These are phyloP conservation scores for Pythium insidiosum DNA, from an alignment of 352 stramenopile species.

Conservation along the genomic window DNA sequence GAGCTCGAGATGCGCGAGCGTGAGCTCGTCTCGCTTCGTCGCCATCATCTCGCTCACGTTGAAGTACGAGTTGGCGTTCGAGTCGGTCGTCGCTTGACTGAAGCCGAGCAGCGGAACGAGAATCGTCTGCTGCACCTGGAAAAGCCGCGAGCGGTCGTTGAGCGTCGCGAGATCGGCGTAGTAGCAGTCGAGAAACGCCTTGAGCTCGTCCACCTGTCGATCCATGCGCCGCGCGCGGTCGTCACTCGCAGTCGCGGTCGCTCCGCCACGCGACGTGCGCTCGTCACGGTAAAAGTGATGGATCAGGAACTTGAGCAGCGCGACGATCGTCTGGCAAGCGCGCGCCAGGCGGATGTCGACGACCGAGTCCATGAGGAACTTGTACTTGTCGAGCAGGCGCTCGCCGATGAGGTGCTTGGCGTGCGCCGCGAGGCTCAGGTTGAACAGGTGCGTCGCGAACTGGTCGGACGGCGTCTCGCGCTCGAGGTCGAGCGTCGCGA, in stretches of 20 bases:
- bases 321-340: conserved; percentile 41
- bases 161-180: conserved; percentile 15
- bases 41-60: conserved; percentile 4
- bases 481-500: conserved; percentile 6
- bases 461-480: conserved; percentile 6
- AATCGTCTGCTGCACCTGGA: conserved; percentile 22
- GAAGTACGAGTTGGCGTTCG: conserved; percentile 10
- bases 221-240: neutral
- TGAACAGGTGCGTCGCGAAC: conserved; percentile 1
- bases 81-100: conserved; percentile 11
- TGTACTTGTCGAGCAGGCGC: conserved; percentile 48
- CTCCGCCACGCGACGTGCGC: neutral
- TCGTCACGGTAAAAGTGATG: conserved; percentile 21
- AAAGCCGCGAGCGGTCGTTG: conserved; percentile 20
- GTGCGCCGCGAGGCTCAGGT: neutral
- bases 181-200: conserved; percentile 25
- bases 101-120: conserved; percentile 18
- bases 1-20: conserved; percentile 16
- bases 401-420: conserved; percentile 24
- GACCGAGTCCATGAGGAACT: conserved; percentile 66
- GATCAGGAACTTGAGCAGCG: conserved; percentile 54
- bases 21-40: conserved; percentile 7
- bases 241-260: neutral
- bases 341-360: conserved; percentile 52
- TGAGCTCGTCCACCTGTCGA: conserved; percentile 12